Evolutionary conservation across 1,284 basidiomycete genomes (phyloP).

Genomic region (Porodaedalea pini): DNA sequence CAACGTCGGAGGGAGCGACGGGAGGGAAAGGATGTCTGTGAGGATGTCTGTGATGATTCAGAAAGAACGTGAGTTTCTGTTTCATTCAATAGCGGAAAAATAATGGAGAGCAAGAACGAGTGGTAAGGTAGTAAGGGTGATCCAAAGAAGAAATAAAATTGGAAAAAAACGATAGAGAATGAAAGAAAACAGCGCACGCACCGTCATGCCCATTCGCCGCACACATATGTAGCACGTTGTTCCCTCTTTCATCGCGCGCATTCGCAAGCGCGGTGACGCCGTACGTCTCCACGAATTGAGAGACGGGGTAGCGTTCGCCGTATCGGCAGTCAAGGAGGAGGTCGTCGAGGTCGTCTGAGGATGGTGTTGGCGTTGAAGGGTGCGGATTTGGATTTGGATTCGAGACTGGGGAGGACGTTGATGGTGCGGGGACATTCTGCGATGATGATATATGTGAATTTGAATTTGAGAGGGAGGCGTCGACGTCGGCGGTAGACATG

Average conservation of each 20-base stretch:
- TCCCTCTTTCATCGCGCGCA: conserved; percentile 71
- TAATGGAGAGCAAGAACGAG: conserved; percentile 32
- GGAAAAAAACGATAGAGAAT: background rate
- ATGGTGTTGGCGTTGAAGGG: background rate
- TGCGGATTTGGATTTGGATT: no score
- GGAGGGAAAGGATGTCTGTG: conserved; percentile 62
- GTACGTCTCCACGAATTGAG: conserved; percentile 58
- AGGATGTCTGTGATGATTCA: conserved; percentile 56
- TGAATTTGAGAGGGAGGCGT: no score
- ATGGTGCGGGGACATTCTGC: no score
- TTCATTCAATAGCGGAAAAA: background rate
- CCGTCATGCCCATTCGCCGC: conserved; percentile 84
- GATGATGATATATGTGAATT: no score
- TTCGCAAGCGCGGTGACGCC: conserved; percentile 50
- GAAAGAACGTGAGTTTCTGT: conserved; percentile 39
- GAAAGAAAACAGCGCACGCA: conserved; percentile 35
- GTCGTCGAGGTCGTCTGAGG: conserved; percentile 65
- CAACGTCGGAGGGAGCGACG: conserved; percentile 47
- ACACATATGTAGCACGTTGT: conserved; percentile 80
- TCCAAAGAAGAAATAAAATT: conserved; percentile 9
- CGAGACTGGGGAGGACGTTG: no score
- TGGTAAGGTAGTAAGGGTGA: conserved; percentile 13
- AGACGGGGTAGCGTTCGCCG: conserved; percentile 78
- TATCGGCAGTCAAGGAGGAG: conserved; percentile 81
- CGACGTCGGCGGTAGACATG: no score